Conservation (phyloP, 768 basidiomycete genomes). For the Austroboletus eburneus region DNA sequence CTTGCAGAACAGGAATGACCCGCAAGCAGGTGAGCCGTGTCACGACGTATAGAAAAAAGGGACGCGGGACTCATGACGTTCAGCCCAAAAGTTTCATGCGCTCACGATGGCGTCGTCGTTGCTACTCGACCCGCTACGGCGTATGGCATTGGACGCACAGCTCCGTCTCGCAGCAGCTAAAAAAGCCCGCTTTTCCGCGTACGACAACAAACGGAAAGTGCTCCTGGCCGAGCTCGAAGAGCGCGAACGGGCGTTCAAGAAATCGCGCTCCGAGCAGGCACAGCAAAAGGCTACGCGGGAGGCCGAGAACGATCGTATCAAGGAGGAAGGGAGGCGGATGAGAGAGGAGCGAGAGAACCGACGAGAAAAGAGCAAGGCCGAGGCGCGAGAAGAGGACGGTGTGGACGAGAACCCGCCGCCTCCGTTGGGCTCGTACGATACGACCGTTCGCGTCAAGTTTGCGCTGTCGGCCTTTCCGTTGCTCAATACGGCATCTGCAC, state of each 20-base stretch:
- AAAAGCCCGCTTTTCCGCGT: slow-evolving; percentile 63
- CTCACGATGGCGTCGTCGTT: slow-evolving; percentile 79
- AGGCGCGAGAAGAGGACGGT: slow-evolving; percentile 27
- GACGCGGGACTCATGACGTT: background rate
- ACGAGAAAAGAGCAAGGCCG: slow-evolving; percentile 28
- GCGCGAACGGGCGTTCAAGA: slow-evolving; percentile 74
- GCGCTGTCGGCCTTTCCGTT: slow-evolving; percentile 47
- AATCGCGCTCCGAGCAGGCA: slow-evolving; percentile 57
- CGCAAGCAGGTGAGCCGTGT: slow-evolving; percentile 58
- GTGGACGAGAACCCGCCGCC: slow-evolving; percentile 52
- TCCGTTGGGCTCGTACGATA: slow-evolving; percentile 61
- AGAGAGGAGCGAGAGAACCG: slow-evolving; percentile 64
- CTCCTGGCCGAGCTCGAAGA: slow-evolving; percentile 78
- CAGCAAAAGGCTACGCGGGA: slow-evolving; percentile 50
- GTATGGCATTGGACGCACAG: slow-evolving; percentile 76
- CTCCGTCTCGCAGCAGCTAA: slow-evolving; percentile 66
- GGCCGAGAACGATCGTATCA: slow-evolving; percentile 66
- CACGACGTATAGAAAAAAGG: background rate
- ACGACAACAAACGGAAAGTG: slow-evolving; percentile 68
- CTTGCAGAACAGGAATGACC: slow-evolving; percentile 70
- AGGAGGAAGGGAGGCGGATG: slow-evolving; percentile 66
- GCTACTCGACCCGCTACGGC: slow-evolving; percentile 73
- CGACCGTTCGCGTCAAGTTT: slow-evolving; percentile 73
- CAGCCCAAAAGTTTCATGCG: slow-evolving; percentile 79
- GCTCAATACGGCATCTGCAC: slow-evolving; percentile 18